These are phyloP conservation scores for Porcisia deanei DNA, from an alignment of 208 protist species.

Conservation along the genomic window DNA sequence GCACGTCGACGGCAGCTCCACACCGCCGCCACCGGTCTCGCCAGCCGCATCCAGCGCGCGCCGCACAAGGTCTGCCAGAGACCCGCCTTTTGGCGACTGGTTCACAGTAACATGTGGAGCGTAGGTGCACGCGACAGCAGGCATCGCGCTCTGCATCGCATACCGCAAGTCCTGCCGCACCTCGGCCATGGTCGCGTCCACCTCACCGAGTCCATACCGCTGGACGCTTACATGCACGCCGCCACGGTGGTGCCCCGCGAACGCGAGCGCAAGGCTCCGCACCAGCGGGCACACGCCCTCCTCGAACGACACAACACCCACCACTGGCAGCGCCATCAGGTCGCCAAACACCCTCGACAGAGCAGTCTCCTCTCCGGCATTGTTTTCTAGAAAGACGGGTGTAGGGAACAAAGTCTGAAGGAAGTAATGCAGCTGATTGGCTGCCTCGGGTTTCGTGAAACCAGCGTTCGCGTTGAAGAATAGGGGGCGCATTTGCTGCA, in stretches of 20 bases:
- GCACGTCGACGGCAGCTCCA: slow-evolving; percentile 28
- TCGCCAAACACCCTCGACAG: slow-evolving; percentile 22
- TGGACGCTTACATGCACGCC: slow-evolving; percentile 19
- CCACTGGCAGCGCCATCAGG: slow-evolving; percentile 57
- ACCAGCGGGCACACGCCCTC: slow-evolving; percentile 51
- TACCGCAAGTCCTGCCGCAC: slow-evolving; percentile 25
- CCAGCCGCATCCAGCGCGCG: neutral
- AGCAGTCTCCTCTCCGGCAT: neutral
- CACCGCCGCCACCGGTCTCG: neutral
- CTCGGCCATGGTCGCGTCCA: slow-evolving; percentile 20
- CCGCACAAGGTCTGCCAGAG: slow-evolving; percentile 3
- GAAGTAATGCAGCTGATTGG: slow-evolving; percentile 29
- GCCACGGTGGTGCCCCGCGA: slow-evolving; percentile 39
- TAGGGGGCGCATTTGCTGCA: slow-evolving; percentile 23
- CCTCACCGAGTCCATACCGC: slow-evolving; percentile 13
- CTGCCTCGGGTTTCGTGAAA: slow-evolving; percentile 9
- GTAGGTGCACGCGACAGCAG: slow-evolving; percentile 35
- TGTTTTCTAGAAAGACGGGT: slow-evolving; percentile 30
- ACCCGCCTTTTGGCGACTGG: neutral
- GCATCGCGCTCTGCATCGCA: slow-evolving; percentile 23
- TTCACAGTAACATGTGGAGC: neutral
- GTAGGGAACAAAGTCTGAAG: slow-evolving; percentile 23
- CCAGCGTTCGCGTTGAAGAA: slow-evolving; percentile 55
- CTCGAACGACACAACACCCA: slow-evolving; percentile 41
- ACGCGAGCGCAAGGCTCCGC: slow-evolving; percentile 47